Conservation (phyloP, 2,329 filamentous ascomycete species). For the Paecilomyces sp. region DNA sequence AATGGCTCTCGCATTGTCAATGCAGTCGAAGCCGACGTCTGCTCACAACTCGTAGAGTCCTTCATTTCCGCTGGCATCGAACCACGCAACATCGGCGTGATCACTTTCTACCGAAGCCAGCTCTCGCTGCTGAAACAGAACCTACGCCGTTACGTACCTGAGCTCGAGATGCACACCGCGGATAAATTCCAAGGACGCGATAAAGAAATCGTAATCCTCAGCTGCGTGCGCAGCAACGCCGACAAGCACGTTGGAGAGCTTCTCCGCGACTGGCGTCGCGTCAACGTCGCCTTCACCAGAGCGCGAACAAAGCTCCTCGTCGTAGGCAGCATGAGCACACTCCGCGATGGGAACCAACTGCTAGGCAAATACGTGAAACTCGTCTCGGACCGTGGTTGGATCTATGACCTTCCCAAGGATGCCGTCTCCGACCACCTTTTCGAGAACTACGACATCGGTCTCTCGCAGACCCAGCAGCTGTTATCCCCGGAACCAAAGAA, state of each 20-base stretch:
- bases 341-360: constrained; percentile 64
- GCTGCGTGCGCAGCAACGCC: constrained; percentile 81
- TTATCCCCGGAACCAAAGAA: constrained; percentile 23
- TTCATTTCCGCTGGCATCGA: constrained; percentile 71
- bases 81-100: constrained; percentile 75
- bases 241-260: constrained; percentile 79
- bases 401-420: constrained; percentile 61
- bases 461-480: constrained; percentile 16
- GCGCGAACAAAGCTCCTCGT: constrained; percentile 89
- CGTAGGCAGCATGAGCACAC: constrained; percentile 71
- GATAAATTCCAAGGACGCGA: constrained; percentile 96
- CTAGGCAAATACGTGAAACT: constrained; percentile 67
- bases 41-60: constrained; percentile 71
- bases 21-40: constrained; percentile 68
- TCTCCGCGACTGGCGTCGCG: constrained; percentile 81
- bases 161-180: constrained; percentile 91
- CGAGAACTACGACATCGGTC: constrained; percentile 35
- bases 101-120: constrained; percentile 94
- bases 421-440: constrained; percentile 64
- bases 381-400: constrained; percentile 73
- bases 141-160: constrained; percentile 51
- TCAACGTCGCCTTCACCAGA: constrained; percentile 92
- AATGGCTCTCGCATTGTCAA: constrained; percentile 86
- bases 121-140: constrained; percentile 72
- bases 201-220: constrained; percentile 85